Evolutionary conservation across 306 rosid species (phyloP), one percentile per base, ranked within the genome.

Genomic region (Medicago arabica): DNA sequence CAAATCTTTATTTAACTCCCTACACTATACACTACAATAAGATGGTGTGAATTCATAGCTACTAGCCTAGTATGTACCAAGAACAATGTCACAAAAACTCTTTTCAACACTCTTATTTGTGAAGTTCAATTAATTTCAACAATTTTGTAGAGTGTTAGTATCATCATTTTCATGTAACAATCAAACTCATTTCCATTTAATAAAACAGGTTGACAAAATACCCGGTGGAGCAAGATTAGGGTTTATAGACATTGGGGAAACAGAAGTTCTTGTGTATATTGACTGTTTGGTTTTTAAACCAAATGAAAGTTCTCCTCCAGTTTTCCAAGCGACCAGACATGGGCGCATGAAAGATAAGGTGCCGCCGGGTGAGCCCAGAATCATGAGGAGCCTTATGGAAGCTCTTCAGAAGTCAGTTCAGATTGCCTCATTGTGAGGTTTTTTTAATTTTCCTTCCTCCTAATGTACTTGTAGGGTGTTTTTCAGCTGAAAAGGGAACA

Each of bases 311-410:
- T 81, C 93, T 25, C 88, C 90, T 21, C 97, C 99, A 6, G 17
- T 92, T 40, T 95, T 95, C 74, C 88, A 93, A 43, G 99, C 97
- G 65, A 80, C 81, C 25, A 89, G 97, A 88, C 88, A 92, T 75
- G 97, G 99, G 19, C 88, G 77, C 59, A 62, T 78, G 21, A 95
- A 92, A 77, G 90, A 90, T 69, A 81, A 76, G 66, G 78, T 85
- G 28, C 93, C 86, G n/a, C 97, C 97, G 0, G 97, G 99, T 43
- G 97, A 95, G 67, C 92, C 97, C 13, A 90, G 99, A 78, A 90
- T 95, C 40, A 95, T 95, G 97, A 88, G 96, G 76, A 92, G 96
- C 69, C 97, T 92, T 75, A 84, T 87, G 72, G 60, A 63, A 76
- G 99, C 99, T 78, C 93, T 95, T 50, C 80, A 89, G 81, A 92